Conservation (phyloP, 495 filamentous ascomycete genomes). For the Hypoxylon crocopeplum region DNA sequence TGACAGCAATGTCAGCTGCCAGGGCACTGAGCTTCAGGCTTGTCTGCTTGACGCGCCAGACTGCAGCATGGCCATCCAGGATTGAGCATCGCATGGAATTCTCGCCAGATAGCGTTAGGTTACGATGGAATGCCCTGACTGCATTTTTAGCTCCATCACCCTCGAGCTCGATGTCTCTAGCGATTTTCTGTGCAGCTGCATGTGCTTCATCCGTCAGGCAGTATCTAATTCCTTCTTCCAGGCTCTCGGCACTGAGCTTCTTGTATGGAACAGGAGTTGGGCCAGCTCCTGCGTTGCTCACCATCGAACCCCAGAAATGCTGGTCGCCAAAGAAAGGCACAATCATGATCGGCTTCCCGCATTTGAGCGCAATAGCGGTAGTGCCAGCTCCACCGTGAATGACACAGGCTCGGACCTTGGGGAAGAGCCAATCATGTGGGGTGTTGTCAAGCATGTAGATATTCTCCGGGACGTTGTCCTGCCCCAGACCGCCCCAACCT, state of each 20-base stretch:
- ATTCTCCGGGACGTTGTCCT: constrained; percentile 60
- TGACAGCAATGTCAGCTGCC: constrained; percentile 69
- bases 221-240: constrained; percentile 73
- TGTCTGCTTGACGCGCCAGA: constrained; percentile 69
- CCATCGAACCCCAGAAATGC: constrained; percentile 82
- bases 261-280: constrained; percentile 77
- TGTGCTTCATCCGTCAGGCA: constrained; percentile 66
- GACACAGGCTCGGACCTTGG: constrained; percentile 63
- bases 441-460: constrained; percentile 70
- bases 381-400: constrained; percentile 74
- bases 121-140: constrained; percentile 71
- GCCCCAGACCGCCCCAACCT: constrained; percentile 71
- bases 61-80: constrained; percentile 67
- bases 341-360: constrained; percentile 69
- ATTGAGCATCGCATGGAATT: constrained; percentile 73
- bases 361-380: constrained; percentile 69
- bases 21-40: constrained; percentile 65
- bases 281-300: constrained; percentile 69
- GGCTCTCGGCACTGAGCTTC: constrained; percentile 64
- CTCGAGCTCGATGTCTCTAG: constrained; percentile 67
- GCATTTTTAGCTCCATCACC: constrained; percentile 78
- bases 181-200: constrained; percentile 63
- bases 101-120: constrained; percentile 61
- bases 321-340: constrained; percentile 79
- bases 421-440: constrained; percentile 74